phyloP scores from a whole-genome alignment of 176 grass and related monocot species.

The Eleusine coracana region DNA sequence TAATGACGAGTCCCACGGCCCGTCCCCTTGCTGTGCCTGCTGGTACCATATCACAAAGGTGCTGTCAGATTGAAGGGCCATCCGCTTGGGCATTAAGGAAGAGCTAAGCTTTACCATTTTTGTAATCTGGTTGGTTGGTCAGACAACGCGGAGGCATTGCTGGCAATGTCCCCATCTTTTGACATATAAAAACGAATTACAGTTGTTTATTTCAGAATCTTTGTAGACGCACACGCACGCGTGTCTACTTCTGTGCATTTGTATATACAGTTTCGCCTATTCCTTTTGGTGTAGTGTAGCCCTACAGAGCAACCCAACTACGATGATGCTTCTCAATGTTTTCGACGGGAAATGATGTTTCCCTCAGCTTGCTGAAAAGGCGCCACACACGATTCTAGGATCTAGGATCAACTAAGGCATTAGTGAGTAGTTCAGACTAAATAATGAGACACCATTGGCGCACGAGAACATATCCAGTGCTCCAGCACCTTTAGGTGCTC shows the following conservation, averaged over 20 bases:
- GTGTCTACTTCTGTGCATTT: conserved; percentile 39
- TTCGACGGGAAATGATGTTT: conserved; percentile 15
- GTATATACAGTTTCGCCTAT: background rate
- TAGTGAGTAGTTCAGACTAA: conserved; percentile 13
- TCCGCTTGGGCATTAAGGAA: conserved; percentile 54
- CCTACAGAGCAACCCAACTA: conserved; percentile 30
- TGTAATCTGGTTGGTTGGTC: conserved; percentile 37
- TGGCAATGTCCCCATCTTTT: conserved; percentile 12
- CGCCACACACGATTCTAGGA: conserved; percentile 34
- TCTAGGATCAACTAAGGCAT: conserved; percentile 33
- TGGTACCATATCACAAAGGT: conserved; percentile 48
- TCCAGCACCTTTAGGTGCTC: too few relatives aligned
- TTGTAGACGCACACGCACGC: conserved; percentile 30
- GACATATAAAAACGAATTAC: conserved; percentile 30
- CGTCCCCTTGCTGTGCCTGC: conserved; percentile 24
- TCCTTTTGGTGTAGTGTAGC: conserved; percentile 31
- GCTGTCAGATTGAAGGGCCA: conserved; percentile 43
- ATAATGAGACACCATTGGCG: conserved; percentile 24
- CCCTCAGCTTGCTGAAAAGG: conserved; percentile 40
- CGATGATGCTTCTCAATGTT: conserved; percentile 11
- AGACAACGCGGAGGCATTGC: conserved; percentile 33
- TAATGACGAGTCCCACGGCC: conserved; percentile 46
- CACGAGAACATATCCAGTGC: too few relatives aligned
- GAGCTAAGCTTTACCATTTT: conserved; percentile 40
- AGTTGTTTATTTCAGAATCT: conserved; percentile 24